Evolutionary conservation across 2,329 filamentous ascomycete genomes (phyloP).

Genomic region (Fusarium penzigii): DNA sequence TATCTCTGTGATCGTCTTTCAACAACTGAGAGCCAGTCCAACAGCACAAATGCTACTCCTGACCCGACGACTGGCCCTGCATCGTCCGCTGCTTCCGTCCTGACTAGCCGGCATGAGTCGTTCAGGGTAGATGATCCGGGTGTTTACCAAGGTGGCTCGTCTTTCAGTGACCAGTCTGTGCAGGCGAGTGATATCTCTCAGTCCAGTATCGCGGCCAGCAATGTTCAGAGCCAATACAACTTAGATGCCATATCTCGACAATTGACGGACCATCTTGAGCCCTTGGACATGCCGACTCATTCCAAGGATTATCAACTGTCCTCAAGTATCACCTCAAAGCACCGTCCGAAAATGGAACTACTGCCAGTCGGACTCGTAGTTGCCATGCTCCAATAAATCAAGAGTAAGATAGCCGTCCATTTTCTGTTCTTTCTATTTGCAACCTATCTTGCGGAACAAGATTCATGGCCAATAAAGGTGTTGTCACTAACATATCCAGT

Average conservation of each 20-base stretch:
- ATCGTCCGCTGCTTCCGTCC: neutral
- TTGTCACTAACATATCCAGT: neutral
- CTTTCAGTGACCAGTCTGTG: neutral
- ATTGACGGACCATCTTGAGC: neutral
- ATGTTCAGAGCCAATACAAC: neutral
- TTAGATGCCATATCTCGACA: neutral
- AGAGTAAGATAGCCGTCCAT: too few species aligned
- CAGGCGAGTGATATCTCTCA: constrained; percentile 1
- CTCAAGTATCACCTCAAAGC: neutral
- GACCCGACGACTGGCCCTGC: neutral
- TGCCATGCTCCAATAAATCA: neutral
- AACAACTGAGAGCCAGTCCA: neutral
- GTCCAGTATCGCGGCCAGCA: neutral
- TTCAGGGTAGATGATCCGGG: neutral
- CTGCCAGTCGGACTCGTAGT: neutral
- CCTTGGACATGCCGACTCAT: neutral
- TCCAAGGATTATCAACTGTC: constrained; percentile 1
- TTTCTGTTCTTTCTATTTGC: too few species aligned
- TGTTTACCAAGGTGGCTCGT: constrained; percentile 1
- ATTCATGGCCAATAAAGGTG: too few species aligned
- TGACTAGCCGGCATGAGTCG: neutral
- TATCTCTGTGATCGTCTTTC: constrained; percentile 1
- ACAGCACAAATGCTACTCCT: neutral
- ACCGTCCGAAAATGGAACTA: constrained; percentile 1
- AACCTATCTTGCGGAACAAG: too few species aligned